Evolutionary conservation across 1,139 yeast genomes (phyloP).

Genomic region (Candida sojae): DNA sequence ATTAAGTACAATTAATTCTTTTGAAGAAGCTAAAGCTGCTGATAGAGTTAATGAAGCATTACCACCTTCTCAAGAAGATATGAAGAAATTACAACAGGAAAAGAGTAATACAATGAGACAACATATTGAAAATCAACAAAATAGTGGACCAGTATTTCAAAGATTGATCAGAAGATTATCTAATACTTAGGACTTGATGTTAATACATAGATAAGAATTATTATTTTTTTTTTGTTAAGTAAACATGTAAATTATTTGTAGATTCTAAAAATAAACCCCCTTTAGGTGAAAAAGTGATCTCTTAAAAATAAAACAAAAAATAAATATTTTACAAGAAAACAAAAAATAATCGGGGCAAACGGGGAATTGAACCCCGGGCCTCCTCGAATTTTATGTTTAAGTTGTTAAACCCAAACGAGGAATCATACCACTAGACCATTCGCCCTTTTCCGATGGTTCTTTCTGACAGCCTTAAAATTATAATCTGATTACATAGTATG

Average conservation of each 20-base stretch:
- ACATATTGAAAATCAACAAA: constrained; percentile 44
- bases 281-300: too few relatives aligned
- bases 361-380: constrained; percentile 28
- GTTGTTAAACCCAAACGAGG: constrained; percentile 44
- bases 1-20: constrained; percentile 65
- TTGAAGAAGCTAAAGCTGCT: constrained; percentile 83
- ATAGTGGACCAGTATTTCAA: constrained; percentile 41
- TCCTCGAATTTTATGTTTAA: constrained; percentile 18
- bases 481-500: too few relatives aligned
- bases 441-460: constrained; percentile 15
- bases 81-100: constrained; percentile 46
- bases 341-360: constrained; percentile 20
- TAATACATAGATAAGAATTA: neutral
- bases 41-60: constrained; percentile 84
- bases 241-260: neutral
- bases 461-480: too few relatives aligned
- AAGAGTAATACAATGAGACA: constrained; percentile 40
- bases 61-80: constrained; percentile 78
- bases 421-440: constrained; percentile 55
- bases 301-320: neutral
- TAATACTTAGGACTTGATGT: constrained; percentile 15
- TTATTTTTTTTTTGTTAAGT: neutral
- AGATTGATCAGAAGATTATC: constrained; percentile 44
- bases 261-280: neutral
- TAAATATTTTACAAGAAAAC: constrained; percentile 5